Evolutionary conservation across 1,284 basidiomycete genomes (phyloP), one percentile per base, ranked within the genome.

Genomic region (Papiliotrema flavescens): DNA sequence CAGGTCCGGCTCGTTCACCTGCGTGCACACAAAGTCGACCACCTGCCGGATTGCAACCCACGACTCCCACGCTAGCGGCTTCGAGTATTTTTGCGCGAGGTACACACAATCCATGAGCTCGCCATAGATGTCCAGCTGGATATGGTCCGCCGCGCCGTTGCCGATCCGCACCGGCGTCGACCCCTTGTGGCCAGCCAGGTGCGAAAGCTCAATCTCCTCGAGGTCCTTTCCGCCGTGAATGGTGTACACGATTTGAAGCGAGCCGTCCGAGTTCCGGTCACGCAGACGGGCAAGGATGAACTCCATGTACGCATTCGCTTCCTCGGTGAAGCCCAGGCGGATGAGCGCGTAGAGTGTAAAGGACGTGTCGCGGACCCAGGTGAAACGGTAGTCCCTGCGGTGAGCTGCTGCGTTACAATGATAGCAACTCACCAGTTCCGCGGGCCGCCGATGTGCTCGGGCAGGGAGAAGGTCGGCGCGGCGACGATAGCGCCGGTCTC

Each of bases 111-210:
- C 91, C 87, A 94, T 86, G 19, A 80, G 65, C 58, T 91, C 90
- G 40, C 90, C 92, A 62, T 94, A 94, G 47, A 95, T 94, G 72
- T 95, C 92, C 87, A 95, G 76, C 66, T 95, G 91, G 2, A 93
- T 71, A 73, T 95, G 91, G 69, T 92, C 87, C 2, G 89, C 90
- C 0, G 89, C 90, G 4, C 90, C 90, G 69, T 92, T 92, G 2
- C 90, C 90, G 57, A 94, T 90, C 17, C 90, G 64, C 15, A 79
- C 79, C 1, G 79, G 80, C 55, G 74, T 78, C 19, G 76, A 78
- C 3, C 86, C 88, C 70, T 90, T 91, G 72, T 93, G 89, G 1
- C 90, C 90, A 60, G 87, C 88, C 11, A 93, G 78, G 70, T 94
- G 90, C n/a, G 72, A 76, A 2, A 94, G 79, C 65, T 91, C 89